phyloP scores from a whole-genome alignment of 805 yeast species.

The Kluyveromyces aestuarii region DNA sequence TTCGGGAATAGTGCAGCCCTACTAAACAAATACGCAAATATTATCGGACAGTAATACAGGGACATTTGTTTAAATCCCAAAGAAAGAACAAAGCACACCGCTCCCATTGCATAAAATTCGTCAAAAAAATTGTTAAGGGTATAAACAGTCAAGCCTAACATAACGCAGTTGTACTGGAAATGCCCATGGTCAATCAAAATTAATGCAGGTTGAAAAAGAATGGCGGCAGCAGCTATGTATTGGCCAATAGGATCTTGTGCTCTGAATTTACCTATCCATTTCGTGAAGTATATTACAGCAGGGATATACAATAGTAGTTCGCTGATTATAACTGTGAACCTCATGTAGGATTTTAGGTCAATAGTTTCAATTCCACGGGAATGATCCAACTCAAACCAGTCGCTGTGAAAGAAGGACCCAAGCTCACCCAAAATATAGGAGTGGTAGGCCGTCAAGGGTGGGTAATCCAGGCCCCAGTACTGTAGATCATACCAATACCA shows the following conservation, averaged over 20 bases:
- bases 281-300: constrained; percentile 61
- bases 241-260: constrained; percentile 62
- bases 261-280: constrained; percentile 57
- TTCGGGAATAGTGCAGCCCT: constrained; percentile 31
- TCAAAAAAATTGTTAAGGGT: constrained; percentile 58
- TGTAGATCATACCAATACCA: constrained; percentile 89
- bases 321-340: constrained; percentile 66
- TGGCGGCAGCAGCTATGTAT: constrained; percentile 63
- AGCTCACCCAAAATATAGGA: constrained; percentile 70
- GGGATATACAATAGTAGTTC: constrained; percentile 73
- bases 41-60: constrained; percentile 81
- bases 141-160: constrained; percentile 77
- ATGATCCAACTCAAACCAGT: constrained; percentile 65
- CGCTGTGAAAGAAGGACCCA: constrained; percentile 52
- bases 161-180: constrained; percentile 89
- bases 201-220: constrained; percentile 78
- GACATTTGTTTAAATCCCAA: constrained; percentile 93
- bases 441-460: constrained; percentile 93
- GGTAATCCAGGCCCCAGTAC: constrained; percentile 97
- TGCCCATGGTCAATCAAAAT: constrained; percentile 93
- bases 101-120: constrained; percentile 56
- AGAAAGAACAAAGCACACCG: constrained; percentile 68
- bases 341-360: constrained; percentile 74
- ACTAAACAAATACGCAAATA: constrained; percentile 73
- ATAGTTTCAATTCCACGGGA: constrained; percentile 71